Evolutionary conservation across 768 basidiomycete species (phyloP).

Genomic region (Pisolithus microcarpus): DNA sequence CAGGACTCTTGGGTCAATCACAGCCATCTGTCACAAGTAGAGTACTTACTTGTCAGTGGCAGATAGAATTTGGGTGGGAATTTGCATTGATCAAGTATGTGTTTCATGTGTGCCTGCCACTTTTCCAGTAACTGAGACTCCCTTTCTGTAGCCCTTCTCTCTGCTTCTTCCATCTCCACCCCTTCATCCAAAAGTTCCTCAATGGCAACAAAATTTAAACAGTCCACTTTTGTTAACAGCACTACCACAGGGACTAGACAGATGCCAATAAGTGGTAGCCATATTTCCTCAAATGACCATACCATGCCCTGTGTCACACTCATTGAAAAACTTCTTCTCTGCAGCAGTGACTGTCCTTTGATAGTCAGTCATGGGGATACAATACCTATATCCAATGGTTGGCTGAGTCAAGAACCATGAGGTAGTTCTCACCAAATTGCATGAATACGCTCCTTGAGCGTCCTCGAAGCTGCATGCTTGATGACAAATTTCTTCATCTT

Average conservation of each 20-base stretch:
- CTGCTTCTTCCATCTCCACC: conserved; percentile 5
- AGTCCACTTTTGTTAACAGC: conserved; percentile 35
- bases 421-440: conserved; percentile 29
- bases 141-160: conserved; percentile 7
- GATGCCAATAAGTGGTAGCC: background rate
- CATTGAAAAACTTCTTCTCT: conserved; percentile 28
- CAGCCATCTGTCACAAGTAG: too few relatives aligned
- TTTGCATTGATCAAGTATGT: background rate
- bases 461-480: conserved; percentile 10
- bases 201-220: conserved; percentile 16
- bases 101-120: background rate
- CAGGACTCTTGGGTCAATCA: too few relatives aligned
- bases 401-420: background rate
- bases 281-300: background rate
- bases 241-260: conserved; percentile 31
- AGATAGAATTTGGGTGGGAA: background rate
- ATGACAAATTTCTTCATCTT: conserved; percentile 27
- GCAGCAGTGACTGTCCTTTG: conserved; percentile 19
- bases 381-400: conserved; percentile 27
- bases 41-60: background rate
- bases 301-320: conserved; percentile 11
- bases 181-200: conserved; percentile 7
- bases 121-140: conserved; percentile 3
- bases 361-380: conserved; percentile 24
- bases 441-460: conserved; percentile 26